Percentiles rank a stretch among this genome's conserved stretches.
These are phyloP conservation scores for Pterocarpus macrocarpus DNA, from an alignment of 306 rosid species.

Conservation along the genomic window DNA sequence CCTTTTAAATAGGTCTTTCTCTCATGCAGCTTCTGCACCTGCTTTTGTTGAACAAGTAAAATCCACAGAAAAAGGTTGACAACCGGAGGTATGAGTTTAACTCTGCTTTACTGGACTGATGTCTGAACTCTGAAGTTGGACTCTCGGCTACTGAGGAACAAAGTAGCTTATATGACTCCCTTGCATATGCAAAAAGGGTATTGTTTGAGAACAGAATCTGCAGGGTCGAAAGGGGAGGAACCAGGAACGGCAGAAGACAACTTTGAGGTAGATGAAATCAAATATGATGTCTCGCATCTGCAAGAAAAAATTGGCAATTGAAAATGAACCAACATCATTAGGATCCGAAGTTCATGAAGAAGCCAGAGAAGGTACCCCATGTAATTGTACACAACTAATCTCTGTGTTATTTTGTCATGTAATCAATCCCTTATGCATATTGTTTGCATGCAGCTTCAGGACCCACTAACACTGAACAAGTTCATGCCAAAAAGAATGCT, in stretches of 20 bases:
- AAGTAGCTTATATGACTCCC: slow-evolving; percentile 31
- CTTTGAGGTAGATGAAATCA: slow-evolving; percentile 28
- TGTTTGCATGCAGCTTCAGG: slow-evolving; percentile 61
- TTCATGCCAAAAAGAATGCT: slow-evolving; percentile 46
- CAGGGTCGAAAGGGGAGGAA: slow-evolving; percentile 53
- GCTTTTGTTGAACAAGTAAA: slow-evolving; percentile 50
- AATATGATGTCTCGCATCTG: slow-evolving; percentile 12
- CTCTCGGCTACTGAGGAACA: slow-evolving; percentile 28
- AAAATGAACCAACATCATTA: slow-evolving; percentile 34
- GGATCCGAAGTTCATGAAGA: slow-evolving; percentile 44
- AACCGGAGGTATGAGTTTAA: slow-evolving; percentile 64
- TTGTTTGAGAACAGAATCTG: slow-evolving; percentile 64
- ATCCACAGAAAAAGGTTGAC: slow-evolving; percentile 48
- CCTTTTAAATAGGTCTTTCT: slow-evolving; percentile 38
- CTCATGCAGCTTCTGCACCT: slow-evolving; percentile 68
- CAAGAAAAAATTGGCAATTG: slow-evolving; percentile 45
- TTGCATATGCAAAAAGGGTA: slow-evolving; percentile 53
- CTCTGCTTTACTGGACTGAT: slow-evolving; percentile 34
- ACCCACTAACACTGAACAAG: slow-evolving; percentile 49
- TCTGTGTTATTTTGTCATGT: background rate
- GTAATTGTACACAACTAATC: slow-evolving; percentile 20
- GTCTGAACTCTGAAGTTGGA: slow-evolving; percentile 9
- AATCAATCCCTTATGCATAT: slow-evolving; percentile 34
- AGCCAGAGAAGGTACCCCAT: slow-evolving; percentile 36
- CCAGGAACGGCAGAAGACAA: slow-evolving; percentile 51